Percentiles rank a stretch among this genome's conserved stretches.
Conservation (phyloP, 148 eudicot species). For the Pouteria glomerata region DNA sequence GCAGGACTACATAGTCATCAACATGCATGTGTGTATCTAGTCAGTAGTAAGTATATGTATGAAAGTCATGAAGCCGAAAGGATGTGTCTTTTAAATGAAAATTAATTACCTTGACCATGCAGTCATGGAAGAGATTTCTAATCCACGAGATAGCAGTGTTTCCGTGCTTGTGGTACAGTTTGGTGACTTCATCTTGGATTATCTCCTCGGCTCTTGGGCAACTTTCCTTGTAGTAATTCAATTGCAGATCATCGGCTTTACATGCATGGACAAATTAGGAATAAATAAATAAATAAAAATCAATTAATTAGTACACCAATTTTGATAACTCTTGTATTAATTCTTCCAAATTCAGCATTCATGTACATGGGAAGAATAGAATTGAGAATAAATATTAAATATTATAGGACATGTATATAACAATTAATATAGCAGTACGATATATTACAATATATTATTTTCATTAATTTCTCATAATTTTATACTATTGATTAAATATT, state of each 20-base stretch:
- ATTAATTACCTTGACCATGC: conserved; percentile 62
- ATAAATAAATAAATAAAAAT: not conserved
- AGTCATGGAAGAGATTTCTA: conserved; percentile 83
- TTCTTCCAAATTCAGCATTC: no score
- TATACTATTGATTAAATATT: no score
- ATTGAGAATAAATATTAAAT: no score
- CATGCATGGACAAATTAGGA: conserved; percentile 6
- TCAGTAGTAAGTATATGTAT: no score
- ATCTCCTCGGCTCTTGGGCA: conserved; percentile 77
- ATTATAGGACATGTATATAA: no score
- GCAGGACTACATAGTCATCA: conserved; percentile 43
- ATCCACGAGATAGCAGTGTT: conserved; percentile 92
- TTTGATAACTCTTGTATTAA: not conserved
- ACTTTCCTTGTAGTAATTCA: conserved; percentile 51
- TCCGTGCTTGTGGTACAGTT: conserved; percentile 55
- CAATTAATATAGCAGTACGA: no score
- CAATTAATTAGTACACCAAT: no score
- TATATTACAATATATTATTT: no score
- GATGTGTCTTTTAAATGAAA: not conserved
- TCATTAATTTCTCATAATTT: no score
- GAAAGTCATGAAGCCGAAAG: no score
- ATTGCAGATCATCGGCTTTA: conserved; percentile 33
- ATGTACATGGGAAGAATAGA: no score
- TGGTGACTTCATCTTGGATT: conserved; percentile 50
- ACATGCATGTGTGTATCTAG: no score